These are phyloP conservation scores for Evansstolkia leycettana DNA, from an alignment of 495 filamentous ascomycete species.

Conservation along the genomic window DNA sequence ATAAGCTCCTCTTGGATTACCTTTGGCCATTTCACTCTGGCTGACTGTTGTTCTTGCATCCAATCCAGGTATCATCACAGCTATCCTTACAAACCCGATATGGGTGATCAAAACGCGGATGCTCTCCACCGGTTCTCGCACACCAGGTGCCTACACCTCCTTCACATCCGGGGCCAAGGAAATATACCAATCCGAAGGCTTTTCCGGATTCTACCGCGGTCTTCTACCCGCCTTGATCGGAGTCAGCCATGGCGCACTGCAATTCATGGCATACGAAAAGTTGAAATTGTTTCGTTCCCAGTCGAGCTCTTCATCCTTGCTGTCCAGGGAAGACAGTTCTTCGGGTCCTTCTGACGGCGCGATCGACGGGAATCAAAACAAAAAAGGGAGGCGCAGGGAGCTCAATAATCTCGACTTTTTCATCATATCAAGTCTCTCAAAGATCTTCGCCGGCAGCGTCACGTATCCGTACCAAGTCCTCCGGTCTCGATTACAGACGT, in stretches of 20 bases:
- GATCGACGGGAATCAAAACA: slow-evolving; percentile 1
- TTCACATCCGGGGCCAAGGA: slow-evolving; percentile 54
- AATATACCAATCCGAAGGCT: slow-evolving; percentile 56
- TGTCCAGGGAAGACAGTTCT: too few relatives aligned
- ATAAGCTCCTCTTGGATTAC: neutral
- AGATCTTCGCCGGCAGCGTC: slow-evolving; percentile 71
- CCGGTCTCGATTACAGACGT: slow-evolving; percentile 74
- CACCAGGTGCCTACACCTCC: slow-evolving; percentile 70
- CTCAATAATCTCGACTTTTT: slow-evolving; percentile 70
- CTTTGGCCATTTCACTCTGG: neutral
- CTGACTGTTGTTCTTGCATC: neutral
- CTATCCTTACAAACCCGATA: slow-evolving; percentile 82
- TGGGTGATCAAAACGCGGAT: slow-evolving; percentile 99
- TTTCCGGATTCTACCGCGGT: slow-evolving; percentile 71
- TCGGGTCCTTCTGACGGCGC: slow-evolving; percentile 1
- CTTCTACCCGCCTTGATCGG: slow-evolving; percentile 73
- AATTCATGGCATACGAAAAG: slow-evolving; percentile 92
- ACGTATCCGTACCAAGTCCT: slow-evolving; percentile 95
- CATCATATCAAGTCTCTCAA: slow-evolving; percentile 64
- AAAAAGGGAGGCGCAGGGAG: slow-evolving; percentile 10
- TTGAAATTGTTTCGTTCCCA: slow-evolving; percentile 49
- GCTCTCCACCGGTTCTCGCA: slow-evolving; percentile 63
- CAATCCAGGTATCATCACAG: slow-evolving; percentile 50
- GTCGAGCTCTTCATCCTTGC: slow-evolving; percentile 2
- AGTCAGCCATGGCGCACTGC: slow-evolving; percentile 88